Evolutionary conservation across 2,329 filamentous ascomycete genomes (phyloP).

Genomic region (Phaeosphaeriaceae sp.): DNA sequence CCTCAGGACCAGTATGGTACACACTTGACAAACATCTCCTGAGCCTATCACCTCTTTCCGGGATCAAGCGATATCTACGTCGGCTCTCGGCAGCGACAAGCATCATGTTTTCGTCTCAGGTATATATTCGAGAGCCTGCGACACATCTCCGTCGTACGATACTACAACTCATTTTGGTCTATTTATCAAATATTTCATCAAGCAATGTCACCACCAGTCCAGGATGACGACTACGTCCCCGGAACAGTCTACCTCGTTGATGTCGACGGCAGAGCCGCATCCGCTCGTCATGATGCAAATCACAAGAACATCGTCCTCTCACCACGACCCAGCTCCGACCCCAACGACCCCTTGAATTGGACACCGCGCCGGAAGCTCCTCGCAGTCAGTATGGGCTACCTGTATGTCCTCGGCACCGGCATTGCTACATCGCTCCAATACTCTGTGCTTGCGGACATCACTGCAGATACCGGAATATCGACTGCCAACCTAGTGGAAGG

Average conservation of each 20-base stretch:
- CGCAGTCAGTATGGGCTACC: background rate
- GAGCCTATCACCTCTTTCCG: too few relatives aligned
- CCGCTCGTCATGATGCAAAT: background rate
- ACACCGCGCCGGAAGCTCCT: background rate
- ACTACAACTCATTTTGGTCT: background rate
- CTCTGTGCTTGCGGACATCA: background rate
- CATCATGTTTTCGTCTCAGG: too few relatives aligned
- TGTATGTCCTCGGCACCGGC: background rate
- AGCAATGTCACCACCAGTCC: background rate
- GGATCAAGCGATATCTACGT: too few relatives aligned
- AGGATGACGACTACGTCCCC: background rate
- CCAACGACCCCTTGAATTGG: background rate
- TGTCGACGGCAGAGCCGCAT: background rate
- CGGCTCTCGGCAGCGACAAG: too few relatives aligned
- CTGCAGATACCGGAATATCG: background rate
- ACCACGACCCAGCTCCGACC: background rate
- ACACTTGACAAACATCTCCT: too few relatives aligned
- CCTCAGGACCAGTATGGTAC: too few relatives aligned
- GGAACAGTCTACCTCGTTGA: background rate
- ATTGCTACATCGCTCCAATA: conserved; percentile 1
- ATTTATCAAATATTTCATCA: background rate
- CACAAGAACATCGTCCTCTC: background rate
- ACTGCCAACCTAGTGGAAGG: background rate
- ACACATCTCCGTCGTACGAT: background rate
- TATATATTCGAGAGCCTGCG: too few relatives aligned